These are phyloP conservation scores for Diaporthe destruens DNA, from an alignment of 2,329 filamentous ascomycete genomes.

Conservation along the genomic window DNA sequence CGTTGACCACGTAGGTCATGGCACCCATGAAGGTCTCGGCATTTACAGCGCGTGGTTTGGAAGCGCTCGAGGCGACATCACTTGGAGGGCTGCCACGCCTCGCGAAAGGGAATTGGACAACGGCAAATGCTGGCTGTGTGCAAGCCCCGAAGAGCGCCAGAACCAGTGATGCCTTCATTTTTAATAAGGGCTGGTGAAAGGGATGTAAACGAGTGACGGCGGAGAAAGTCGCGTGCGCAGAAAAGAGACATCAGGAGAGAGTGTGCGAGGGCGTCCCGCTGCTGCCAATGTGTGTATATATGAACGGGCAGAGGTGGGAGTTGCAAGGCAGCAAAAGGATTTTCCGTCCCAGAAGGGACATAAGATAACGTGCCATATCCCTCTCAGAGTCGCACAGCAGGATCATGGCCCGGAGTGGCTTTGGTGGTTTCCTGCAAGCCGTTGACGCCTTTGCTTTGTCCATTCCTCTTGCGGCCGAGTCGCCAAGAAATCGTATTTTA, in stretches of 20 bases:
- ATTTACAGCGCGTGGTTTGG: conserved; percentile 15
- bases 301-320: neutral
- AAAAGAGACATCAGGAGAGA: neutral
- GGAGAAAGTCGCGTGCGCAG: conserved; percentile 31
- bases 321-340: conserved; percentile 11
- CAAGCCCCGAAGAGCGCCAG: conserved; percentile 30
- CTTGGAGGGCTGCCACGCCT: conserved; percentile 6
- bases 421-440: conserved; percentile 29
- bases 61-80: neutral
- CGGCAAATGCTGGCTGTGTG: conserved; percentile 16
- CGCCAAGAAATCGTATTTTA: conserved; percentile 37
- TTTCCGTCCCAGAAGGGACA: neutral
- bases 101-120: conserved; percentile 37
- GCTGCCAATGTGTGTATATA: conserved; percentile 21
- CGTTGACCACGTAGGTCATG: conserved; percentile 46
- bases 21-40: conserved; percentile 38
- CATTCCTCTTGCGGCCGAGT: conserved; percentile 28
- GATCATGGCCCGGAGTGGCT: conserved; percentile 32
- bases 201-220: conserved; percentile 27
- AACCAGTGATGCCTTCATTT: conserved; percentile 38
- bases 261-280: neutral
- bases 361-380: conserved; percentile 18
- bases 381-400: conserved; percentile 26
- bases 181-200: neutral
- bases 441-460: conserved; percentile 3